phyloP scores from a whole-genome alignment of 176 grass and related monocot genomes.

The Stipa capillata region DNA sequence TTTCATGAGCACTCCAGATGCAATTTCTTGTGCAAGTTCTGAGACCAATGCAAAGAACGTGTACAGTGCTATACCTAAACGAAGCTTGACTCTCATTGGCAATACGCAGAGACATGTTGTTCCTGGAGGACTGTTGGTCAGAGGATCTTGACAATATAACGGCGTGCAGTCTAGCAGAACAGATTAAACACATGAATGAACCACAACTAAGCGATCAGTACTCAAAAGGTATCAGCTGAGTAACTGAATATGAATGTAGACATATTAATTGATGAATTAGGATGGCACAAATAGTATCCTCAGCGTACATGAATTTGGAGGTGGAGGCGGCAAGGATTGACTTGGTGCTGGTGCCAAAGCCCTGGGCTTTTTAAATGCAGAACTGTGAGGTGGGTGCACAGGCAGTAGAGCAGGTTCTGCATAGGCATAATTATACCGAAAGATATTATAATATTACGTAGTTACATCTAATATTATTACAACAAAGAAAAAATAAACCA shows the following conservation, averaged over 20 bases:
- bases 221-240: neutral
- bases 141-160: slow-evolving; percentile 56
- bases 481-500: neutral
- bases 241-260: slow-evolving; percentile 3
- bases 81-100: slow-evolving; percentile 87
- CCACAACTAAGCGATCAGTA: neutral
- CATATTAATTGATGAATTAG: neutral
- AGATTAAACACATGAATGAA: slow-evolving; percentile 7
- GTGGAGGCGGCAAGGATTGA: slow-evolving; percentile 47
- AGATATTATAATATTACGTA: neutral
- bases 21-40: slow-evolving; percentile 73
- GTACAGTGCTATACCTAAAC: slow-evolving; percentile 64
- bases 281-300: slow-evolving; percentile 16
- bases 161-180: slow-evolving; percentile 61
- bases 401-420: slow-evolving; percentile 45
- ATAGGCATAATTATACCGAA: slow-evolving; percentile 23
- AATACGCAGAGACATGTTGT: slow-evolving; percentile 64
- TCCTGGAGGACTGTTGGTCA: slow-evolving; percentile 76
- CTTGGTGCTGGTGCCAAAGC: slow-evolving; percentile 37
- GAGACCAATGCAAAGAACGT: slow-evolving; percentile 82
- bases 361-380: slow-evolving; percentile 29
- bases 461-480: neutral
- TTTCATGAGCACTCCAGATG: slow-evolving; percentile 70
- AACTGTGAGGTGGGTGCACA: slow-evolving; percentile 17
- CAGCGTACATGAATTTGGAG: slow-evolving; percentile 64